phyloP scores from a whole-genome alignment of 2,329 filamentous ascomycete genomes.

The Tolypocladium sp. region DNA sequence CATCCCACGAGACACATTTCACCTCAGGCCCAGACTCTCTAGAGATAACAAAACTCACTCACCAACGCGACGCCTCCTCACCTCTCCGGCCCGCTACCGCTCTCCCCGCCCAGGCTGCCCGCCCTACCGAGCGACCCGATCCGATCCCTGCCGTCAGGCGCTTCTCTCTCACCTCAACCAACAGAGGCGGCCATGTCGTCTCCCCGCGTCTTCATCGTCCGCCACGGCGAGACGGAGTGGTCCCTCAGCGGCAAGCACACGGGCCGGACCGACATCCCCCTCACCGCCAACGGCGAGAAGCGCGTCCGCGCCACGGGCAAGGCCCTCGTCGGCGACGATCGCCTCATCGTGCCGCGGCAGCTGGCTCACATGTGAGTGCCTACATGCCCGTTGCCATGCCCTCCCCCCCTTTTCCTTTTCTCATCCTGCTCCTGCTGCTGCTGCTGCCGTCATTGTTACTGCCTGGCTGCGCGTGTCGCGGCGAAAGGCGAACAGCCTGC shows the following conservation, averaged over 20 bases:
- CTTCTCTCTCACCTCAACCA: neutral
- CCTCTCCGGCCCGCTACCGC: neutral
- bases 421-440: neutral
- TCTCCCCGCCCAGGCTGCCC: neutral
- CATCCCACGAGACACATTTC: neutral
- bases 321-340: constrained; percentile 74
- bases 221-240: constrained; percentile 95
- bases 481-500: neutral
- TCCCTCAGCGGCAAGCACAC: constrained; percentile 81
- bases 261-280: constrained; percentile 72
- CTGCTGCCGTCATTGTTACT: neutral
- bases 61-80: neutral
- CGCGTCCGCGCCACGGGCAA: constrained; percentile 67
- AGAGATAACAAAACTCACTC: neutral
- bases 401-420: neutral
- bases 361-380: constrained; percentile 67
- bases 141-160: neutral
- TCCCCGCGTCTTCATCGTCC: constrained; percentile 71
- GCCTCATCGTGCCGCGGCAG: constrained; percentile 74
- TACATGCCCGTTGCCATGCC: neutral
- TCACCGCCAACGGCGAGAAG: constrained; percentile 74
- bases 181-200: constrained; percentile 27
- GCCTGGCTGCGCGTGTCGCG: neutral
- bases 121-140: neutral
- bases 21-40: neutral